phyloP scores from a whole-genome alignment of 1,284 basidiomycete species.

The Sparassis latifolia region DNA sequence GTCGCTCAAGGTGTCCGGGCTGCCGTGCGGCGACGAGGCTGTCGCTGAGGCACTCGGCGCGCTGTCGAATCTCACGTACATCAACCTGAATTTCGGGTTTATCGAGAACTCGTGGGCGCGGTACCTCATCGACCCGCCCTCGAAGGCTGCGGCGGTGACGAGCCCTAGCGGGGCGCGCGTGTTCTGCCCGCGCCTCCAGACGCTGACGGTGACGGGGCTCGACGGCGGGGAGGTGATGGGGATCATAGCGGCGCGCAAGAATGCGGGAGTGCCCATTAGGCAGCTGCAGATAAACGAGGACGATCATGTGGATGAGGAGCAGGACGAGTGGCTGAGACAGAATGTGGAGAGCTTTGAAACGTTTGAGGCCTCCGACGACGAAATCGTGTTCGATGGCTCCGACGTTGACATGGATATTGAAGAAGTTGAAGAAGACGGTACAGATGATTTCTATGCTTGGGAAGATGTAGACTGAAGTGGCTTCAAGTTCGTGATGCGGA shows the following conservation, averaged over 20 bases:
- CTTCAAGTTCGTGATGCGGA: background rate
- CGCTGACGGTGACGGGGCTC: constrained; percentile 39
- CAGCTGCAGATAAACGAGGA: constrained; percentile 34
- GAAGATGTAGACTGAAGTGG: background rate
- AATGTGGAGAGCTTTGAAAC: constrained; percentile 16
- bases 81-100: constrained; percentile 41
- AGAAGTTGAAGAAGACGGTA: background rate
- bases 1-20: constrained; percentile 36
- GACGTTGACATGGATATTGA: constrained; percentile 7
- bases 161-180: background rate
- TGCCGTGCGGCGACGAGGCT: constrained; percentile 33
- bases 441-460: background rate
- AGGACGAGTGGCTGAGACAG: constrained; percentile 16
- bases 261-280: constrained; percentile 34
- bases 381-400: background rate
- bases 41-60: constrained; percentile 33
- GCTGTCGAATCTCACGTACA: constrained; percentile 28
- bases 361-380: constrained; percentile 18
- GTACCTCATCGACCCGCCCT: constrained; percentile 23
- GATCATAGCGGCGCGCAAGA: constrained; percentile 40
- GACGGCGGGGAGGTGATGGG: constrained; percentile 32
- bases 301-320: constrained; percentile 9
- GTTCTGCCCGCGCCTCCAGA: constrained; percentile 33
- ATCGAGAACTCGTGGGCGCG: constrained; percentile 31
- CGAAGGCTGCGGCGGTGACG: background rate